phyloP scores from a whole-genome alignment of 1,284 basidiomycete species.

The Ustilago tritici region DNA sequence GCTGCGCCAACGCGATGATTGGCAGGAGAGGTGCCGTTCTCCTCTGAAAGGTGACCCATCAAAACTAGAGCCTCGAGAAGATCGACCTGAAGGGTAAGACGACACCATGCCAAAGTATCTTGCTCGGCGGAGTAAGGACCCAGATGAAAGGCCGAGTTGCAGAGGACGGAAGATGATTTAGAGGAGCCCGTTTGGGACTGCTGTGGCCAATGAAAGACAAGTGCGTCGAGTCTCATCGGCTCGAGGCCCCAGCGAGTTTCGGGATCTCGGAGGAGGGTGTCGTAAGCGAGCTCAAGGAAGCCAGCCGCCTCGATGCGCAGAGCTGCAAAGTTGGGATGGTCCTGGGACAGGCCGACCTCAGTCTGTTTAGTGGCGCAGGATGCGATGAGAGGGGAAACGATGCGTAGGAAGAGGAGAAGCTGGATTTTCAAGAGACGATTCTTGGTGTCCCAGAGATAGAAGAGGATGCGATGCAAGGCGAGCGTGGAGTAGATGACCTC shows the following conservation, averaged over 20 bases:
- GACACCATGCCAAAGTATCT: slow-evolving; percentile 29
- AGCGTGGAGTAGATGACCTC: slow-evolving; percentile 30
- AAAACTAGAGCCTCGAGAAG: slow-evolving; percentile 22
- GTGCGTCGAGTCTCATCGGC: slow-evolving; percentile 22
- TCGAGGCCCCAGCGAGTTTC: slow-evolving; percentile 41
- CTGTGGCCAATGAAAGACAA: slow-evolving; percentile 20
- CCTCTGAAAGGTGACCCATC: neutral
- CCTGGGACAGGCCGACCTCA: slow-evolving; percentile 13
- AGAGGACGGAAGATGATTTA: neutral
- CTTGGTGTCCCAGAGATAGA: slow-evolving; percentile 49
- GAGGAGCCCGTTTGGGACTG: neutral
- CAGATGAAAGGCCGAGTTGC: slow-evolving; percentile 25
- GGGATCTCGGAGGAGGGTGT: slow-evolving; percentile 28
- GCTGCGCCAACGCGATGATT: neutral
- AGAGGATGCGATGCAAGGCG: slow-evolving; percentile 15
- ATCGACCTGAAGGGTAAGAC: slow-evolving; percentile 25
- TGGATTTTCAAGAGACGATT: slow-evolving; percentile 55
- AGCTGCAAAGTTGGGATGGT: neutral
- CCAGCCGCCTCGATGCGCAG: slow-evolving; percentile 9
- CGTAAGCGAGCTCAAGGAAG: slow-evolving; percentile 19
- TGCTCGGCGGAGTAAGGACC: slow-evolving; percentile 20
- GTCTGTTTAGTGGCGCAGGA: slow-evolving; percentile 16
- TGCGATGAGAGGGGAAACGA: slow-evolving; percentile 31
- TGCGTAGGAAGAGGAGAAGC: slow-evolving; percentile 47
- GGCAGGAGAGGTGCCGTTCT: neutral